Evolutionary conservation across 371 early-diverging fungal species (phyloP).

Genomic region (Mortierella sp.): DNA sequence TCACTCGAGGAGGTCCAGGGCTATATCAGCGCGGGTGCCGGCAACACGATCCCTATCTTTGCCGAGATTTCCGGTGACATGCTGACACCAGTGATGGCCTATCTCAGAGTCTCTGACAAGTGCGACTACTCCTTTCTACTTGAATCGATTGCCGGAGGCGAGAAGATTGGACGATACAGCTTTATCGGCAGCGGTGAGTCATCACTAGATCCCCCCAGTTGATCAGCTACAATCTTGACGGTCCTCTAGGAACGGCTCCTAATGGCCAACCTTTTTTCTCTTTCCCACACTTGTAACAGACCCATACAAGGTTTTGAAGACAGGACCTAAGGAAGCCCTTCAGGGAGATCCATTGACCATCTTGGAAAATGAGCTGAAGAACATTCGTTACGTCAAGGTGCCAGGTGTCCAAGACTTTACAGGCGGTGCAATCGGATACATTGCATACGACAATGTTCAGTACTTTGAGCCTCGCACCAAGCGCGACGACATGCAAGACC

Average conservation of each 20-base stretch:
- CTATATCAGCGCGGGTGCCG: conserved; percentile 65
- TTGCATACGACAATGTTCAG: conserved; percentile 95
- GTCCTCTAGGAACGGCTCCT: too few species aligned
- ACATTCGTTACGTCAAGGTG: conserved; percentile 80
- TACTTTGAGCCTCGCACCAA: conserved; percentile 93
- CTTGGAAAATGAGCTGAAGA: conserved; percentile 84
- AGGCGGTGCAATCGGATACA: conserved; percentile 97
- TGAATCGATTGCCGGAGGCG: conserved; percentile 96
- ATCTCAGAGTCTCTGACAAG: conserved; percentile 85
- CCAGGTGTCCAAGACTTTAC: conserved; percentile 90
- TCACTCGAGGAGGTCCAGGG: conserved; percentile 77
- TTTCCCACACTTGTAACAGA: conserved; percentile 57
- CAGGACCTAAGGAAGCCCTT: conserved; percentile 74
- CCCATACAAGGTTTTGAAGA: conserved; percentile 86
- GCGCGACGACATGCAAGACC: conserved; percentile 78
- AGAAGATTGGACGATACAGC: conserved; percentile 94
- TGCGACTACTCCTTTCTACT: conserved; percentile 90
- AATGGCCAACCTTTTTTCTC: not conserved
- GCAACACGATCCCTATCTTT: conserved; percentile 92
- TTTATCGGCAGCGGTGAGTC: conserved; percentile 89
- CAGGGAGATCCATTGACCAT: conserved; percentile 90
- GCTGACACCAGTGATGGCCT: conserved; percentile 96
- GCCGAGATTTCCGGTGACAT: conserved; percentile 89
- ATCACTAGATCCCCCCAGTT: not conserved
- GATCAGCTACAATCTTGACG: not conserved